Evolutionary conservation across 2,329 filamentous ascomycete species (phyloP).

Genomic region (Arthrobotrys sphaeroides): DNA sequence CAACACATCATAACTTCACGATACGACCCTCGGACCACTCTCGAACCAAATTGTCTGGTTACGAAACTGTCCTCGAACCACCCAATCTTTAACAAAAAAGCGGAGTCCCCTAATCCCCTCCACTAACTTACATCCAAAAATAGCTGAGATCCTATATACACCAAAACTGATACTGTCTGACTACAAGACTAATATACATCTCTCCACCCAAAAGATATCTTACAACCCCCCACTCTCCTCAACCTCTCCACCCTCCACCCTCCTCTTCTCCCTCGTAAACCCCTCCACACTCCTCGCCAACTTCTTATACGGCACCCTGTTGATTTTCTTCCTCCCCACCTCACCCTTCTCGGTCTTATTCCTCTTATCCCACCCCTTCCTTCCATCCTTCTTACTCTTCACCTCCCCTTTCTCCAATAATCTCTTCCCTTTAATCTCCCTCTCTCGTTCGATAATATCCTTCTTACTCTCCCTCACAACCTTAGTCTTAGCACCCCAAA

Average conservation of each 20-base stretch:
- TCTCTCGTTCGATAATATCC: constrained; percentile 63
- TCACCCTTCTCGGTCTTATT: not conserved
- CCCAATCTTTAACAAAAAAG: not conserved
- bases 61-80: not conserved
- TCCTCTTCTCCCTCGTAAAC: constrained; percentile 9
- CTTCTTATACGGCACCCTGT: constrained; percentile 18
- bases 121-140: constrained; percentile 5
- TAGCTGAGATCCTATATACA: constrained; percentile 25
- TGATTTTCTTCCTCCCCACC: constrained; percentile 1
- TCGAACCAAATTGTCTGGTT: no score
- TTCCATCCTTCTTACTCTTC: constrained; percentile 15
- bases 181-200: not conserved
- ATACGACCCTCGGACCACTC: no score
- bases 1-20: no score
- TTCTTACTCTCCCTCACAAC: constrained; percentile 70
- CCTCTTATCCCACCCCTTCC: not conserved
- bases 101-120: constrained; percentile 18
- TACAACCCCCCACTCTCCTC: not conserved
- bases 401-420: not conserved
- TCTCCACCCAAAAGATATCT: no score
- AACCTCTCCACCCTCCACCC: not conserved
- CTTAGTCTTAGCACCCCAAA: constrained; percentile 88
- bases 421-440: not conserved
- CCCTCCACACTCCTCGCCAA: constrained; percentile 9
- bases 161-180: not conserved